phyloP scores from a whole-genome alignment of 2,329 filamentous ascomycete genomes.

The Ascochyta pisi region DNA sequence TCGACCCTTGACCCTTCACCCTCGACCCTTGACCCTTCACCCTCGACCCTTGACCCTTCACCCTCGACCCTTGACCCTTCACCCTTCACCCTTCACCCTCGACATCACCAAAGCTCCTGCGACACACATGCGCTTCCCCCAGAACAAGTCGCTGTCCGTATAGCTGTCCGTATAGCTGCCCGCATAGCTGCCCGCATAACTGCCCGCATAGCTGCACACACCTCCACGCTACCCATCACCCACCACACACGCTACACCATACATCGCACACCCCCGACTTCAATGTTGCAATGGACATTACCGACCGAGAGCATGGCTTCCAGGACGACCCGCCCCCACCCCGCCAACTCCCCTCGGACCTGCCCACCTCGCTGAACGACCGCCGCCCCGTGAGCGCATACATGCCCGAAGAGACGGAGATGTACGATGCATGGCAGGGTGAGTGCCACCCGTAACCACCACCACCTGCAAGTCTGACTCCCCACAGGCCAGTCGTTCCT shows the following conservation, averaged over 20 bases:
- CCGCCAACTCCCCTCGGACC: constrained; percentile 74
- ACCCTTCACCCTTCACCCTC: too few species aligned
- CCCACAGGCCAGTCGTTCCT: constrained; percentile 87
- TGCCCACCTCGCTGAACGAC: constrained; percentile 92
- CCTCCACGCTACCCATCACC: background rate
- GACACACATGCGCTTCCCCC: too few species aligned
- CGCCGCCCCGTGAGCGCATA: constrained; percentile 70
- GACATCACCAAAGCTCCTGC: too few species aligned
- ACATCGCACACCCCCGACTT: background rate
- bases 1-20: too few species aligned
- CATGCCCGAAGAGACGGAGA: constrained; percentile 83
- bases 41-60: too few species aligned
- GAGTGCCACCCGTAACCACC: constrained; percentile 42
- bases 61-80: too few species aligned
- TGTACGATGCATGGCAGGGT: constrained; percentile 99
- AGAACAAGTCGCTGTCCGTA: too few species aligned
- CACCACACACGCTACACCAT: too few species aligned
- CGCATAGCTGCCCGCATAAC: too few species aligned
- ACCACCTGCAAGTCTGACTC: constrained; percentile 1
- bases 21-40: too few species aligned
- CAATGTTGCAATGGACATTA: constrained; percentile 47
- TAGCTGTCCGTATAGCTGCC: too few species aligned
- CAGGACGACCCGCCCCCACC: constrained; percentile 44
- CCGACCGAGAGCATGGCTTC: constrained; percentile 45
- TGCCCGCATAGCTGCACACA: constrained; percentile 4